These are phyloP conservation scores for Phytophthora hybrid DNA, from an alignment of 352 stramenopile genomes.

Conservation along the genomic window DNA sequence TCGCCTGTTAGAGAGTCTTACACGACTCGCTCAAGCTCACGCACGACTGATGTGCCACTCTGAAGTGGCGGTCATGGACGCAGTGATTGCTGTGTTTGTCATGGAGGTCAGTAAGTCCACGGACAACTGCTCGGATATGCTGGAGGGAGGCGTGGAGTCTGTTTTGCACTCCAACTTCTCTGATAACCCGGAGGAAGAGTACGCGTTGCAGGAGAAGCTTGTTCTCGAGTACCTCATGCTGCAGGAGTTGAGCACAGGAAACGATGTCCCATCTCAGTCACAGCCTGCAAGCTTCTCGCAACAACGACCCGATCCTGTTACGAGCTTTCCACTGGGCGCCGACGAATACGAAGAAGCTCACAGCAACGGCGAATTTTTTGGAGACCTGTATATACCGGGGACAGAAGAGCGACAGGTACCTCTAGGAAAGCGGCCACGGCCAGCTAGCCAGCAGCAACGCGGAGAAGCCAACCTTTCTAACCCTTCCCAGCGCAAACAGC, in stretches of 20 bases:
- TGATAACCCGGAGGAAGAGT: slow-evolving; percentile 65
- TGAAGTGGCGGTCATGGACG: slow-evolving; percentile 75
- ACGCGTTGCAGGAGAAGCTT: slow-evolving; percentile 72
- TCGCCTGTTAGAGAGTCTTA: slow-evolving; percentile 95
- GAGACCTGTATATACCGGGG: slow-evolving; percentile 20
- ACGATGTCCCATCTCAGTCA: slow-evolving; percentile 18
- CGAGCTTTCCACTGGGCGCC: slow-evolving; percentile 14
- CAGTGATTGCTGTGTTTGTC: slow-evolving; percentile 79
- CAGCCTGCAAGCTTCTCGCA: background rate
- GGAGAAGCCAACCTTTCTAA: background rate
- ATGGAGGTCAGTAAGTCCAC: slow-evolving; percentile 84
- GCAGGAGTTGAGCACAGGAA: slow-evolving; percentile 55
- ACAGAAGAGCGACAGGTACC: slow-evolving; percentile 10
- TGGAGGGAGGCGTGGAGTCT: slow-evolving; percentile 64
- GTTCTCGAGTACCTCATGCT: slow-evolving; percentile 78
- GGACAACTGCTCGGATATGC: slow-evolving; percentile 62
- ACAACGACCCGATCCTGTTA: slow-evolving; percentile 14
- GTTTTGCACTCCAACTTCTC: slow-evolving; percentile 79
- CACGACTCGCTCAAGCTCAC: slow-evolving; percentile 93
- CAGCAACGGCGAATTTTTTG: slow-evolving; percentile 22
- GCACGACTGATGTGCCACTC: slow-evolving; percentile 85
- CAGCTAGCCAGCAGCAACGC: slow-evolving; percentile 12
- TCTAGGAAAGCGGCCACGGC: slow-evolving; percentile 19
- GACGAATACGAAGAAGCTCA: slow-evolving; percentile 30
- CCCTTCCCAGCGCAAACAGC: slow-evolving; percentile 21